These are phyloP conservation scores for Ogataea degrootiae DNA, from an alignment of 805 yeast species.

Conservation along the genomic window DNA sequence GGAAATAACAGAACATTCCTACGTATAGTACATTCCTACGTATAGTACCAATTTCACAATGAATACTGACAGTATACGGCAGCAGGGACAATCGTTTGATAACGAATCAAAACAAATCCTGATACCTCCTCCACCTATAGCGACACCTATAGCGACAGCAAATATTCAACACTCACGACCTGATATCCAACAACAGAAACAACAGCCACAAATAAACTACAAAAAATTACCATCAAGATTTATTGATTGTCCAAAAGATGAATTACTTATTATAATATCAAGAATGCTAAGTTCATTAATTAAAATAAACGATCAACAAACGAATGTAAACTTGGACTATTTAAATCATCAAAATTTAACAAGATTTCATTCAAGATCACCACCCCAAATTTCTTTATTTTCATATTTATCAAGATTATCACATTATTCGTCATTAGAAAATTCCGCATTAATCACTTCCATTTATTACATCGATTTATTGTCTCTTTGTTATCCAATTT, in stretches of 20 bases:
- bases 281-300: constrained; percentile 79
- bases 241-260: constrained; percentile 63
- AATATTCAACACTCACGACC: too few relatives aligned
- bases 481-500: constrained; percentile 69
- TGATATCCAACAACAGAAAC: not conserved
- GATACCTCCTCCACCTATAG: constrained; percentile 13
- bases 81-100: not conserved
- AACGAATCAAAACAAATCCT: constrained; percentile 2
- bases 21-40: too few relatives aligned
- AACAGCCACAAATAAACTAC: not conserved
- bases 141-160: not conserved
- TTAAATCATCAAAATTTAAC: constrained; percentile 50
- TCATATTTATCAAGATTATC: constrained; percentile 74
- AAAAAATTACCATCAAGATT: constrained; percentile 45
- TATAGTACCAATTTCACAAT: too few relatives aligned
- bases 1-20: too few relatives aligned
- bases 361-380: constrained; percentile 88
- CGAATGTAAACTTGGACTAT: constrained; percentile 26
- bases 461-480: constrained; percentile 89
- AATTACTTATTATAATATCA: constrained; percentile 65
- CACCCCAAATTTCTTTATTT: constrained; percentile 79
- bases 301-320: constrained; percentile 55
- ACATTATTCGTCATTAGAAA: constrained; percentile 80
- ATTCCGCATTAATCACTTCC: constrained; percentile 72
- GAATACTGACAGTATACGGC: too few relatives aligned